These are phyloP conservation scores for Blastobotrys petasosporus DNA, from an alignment of 1,139 yeast genomes.

Conservation along the genomic window DNA sequence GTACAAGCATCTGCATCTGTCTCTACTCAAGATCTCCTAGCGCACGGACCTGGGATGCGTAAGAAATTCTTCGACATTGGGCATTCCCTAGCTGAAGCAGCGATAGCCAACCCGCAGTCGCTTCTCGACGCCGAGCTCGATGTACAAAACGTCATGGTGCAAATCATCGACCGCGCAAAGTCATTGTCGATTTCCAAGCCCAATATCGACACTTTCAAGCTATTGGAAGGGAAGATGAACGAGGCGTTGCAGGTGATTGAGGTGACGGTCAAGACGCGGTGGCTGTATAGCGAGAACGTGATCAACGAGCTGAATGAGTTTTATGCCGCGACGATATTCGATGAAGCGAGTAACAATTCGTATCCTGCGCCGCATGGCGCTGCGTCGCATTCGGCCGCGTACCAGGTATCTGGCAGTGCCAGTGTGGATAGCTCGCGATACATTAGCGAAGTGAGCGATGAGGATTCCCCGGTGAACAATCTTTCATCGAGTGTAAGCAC, in stretches of 20 bases:
- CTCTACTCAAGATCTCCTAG: constrained; percentile 12
- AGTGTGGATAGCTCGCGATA: not conserved
- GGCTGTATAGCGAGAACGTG: constrained; percentile 1
- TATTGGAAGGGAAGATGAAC: constrained; percentile 4
- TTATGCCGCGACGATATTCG: too few relatives aligned
- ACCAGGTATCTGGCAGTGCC: constrained; percentile 1
- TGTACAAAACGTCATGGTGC: constrained; percentile 3
- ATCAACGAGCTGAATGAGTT: not conserved
- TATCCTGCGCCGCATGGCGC: constrained; percentile 1
- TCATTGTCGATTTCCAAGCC: constrained; percentile 1
- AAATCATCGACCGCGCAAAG: constrained; percentile 7
- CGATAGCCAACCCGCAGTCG: constrained; percentile 9
- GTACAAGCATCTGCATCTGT: constrained; percentile 12
- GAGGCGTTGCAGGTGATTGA: constrained; percentile 12
- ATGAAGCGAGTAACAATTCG: too few relatives aligned
- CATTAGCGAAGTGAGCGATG: too few relatives aligned
- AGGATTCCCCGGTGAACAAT: too few relatives aligned
- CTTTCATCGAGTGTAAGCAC: too few relatives aligned
- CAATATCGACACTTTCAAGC: not conserved
- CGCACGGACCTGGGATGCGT: constrained; percentile 18
- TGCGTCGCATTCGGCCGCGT: constrained; percentile 8
- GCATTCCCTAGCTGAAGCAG: constrained; percentile 10
- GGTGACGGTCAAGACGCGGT: not conserved
- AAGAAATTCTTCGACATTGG: constrained; percentile 17
- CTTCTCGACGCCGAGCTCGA: constrained; percentile 1